These are phyloP conservation scores for Saccharomyces hybrid DNA, from an alignment of 1,139 yeast genomes.

Conservation along the genomic window DNA sequence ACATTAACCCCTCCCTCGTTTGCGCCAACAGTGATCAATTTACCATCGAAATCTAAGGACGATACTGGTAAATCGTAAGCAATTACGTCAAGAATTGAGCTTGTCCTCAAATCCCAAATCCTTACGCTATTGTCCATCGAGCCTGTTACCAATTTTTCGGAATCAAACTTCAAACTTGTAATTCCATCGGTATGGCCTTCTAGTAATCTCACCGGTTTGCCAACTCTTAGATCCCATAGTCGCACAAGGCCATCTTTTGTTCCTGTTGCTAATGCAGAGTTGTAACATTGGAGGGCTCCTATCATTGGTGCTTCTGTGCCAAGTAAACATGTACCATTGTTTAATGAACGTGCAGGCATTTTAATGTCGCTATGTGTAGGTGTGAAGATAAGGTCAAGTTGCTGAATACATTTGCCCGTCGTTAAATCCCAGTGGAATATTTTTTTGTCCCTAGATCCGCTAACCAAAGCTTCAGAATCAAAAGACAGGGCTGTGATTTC, in stretches of 20 bases:
- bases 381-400: conserved; percentile 24
- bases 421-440: conserved; percentile 79
- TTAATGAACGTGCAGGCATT: neutral
- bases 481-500: conserved; percentile 55
- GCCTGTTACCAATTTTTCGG: conserved; percentile 54
- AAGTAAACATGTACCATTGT: neutral
- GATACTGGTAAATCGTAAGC: conserved; percentile 48
- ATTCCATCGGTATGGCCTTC: conserved; percentile 68
- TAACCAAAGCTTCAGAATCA: conserved; percentile 52
- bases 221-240: conserved; percentile 67
- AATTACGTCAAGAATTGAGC: conserved; percentile 51
- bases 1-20: neutral
- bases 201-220: conserved; percentile 56
- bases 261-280: conserved; percentile 69
- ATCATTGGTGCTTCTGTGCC: conserved; percentile 11
- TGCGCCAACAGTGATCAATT: neutral
- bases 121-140: conserved; percentile 57
- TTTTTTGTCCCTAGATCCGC: conserved; percentile 87
- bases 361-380: conserved; percentile 6
- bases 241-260: conserved; percentile 69
- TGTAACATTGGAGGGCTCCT: conserved; percentile 42
- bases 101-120: conserved; percentile 68
- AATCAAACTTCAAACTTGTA: conserved; percentile 62
- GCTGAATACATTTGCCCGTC: conserved; percentile 47
- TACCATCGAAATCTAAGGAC: conserved; percentile 44